Conservation (phyloP, 257 asterid genomes). For the Striga asiatica region DNA sequence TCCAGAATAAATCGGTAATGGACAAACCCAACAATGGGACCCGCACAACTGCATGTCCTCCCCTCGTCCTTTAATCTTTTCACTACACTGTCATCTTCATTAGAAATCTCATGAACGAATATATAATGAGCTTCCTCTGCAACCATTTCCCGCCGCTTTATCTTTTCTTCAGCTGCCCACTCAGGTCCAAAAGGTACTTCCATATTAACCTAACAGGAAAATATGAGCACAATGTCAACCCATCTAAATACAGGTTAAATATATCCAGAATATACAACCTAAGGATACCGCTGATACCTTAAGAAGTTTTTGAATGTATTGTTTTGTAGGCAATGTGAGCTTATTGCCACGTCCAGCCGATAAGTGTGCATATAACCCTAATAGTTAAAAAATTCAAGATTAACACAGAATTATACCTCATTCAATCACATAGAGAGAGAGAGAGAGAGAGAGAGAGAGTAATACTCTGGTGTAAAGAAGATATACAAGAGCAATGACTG, state of each 20-base stretch:
- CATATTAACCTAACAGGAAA: constrained; percentile 46
- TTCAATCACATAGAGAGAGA: neutral
- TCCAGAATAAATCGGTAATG: constrained; percentile 72
- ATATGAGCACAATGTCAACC: neutral
- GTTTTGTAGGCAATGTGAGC: constrained; percentile 47
- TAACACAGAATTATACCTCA: neutral
- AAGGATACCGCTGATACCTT: constrained; percentile 35
- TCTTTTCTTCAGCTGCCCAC: constrained; percentile 84
- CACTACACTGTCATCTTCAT: constrained; percentile 21
- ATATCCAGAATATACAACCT: neutral
- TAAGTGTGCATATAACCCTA: constrained; percentile 49
- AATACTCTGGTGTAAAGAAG: neutral
- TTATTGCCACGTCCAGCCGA: constrained; percentile 59
- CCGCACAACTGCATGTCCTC: constrained; percentile 21
- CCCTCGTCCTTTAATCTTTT: constrained; percentile 17
- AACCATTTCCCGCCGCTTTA: constrained; percentile 75
- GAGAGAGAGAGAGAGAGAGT: neutral
- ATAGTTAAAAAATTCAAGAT: neutral
- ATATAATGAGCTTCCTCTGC: constrained; percentile 68
- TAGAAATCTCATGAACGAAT: constrained; percentile 44
- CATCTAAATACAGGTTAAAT: neutral
- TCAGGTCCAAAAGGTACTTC: constrained; percentile 72
- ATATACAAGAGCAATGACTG: constrained; percentile 5
- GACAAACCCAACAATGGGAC: constrained; percentile 60
- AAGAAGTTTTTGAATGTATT: constrained; percentile 54